Conservation (phyloP, 164 flowering plant species). For the Magnolia sinica region DNA sequence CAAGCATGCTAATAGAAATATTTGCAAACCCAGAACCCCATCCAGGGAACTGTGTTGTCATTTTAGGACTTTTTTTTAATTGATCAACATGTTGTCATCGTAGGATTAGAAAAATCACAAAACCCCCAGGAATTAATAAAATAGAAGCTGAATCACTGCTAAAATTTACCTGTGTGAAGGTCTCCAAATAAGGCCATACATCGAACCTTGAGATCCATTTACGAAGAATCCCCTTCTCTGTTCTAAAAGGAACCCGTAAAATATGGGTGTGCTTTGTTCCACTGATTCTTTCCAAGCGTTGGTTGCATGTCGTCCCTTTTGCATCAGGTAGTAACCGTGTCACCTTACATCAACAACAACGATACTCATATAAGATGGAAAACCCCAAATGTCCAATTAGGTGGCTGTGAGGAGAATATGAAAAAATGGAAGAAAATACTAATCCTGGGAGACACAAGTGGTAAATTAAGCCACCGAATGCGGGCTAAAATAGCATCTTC, state of each 20-base stretch:
- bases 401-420: not conserved
- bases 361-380: slow-evolving; percentile 6
- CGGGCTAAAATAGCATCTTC: too few species aligned
- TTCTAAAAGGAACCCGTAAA: slow-evolving; percentile 85
- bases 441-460: not conserved
- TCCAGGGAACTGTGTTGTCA: not conserved
- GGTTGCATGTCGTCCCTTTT: slow-evolving; percentile 94
- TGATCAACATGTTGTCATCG: not conserved
- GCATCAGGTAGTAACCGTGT: slow-evolving; percentile 94
- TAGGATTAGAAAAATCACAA: not conserved
- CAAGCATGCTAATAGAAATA: not conserved
- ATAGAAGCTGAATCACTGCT: not conserved
- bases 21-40: not conserved
- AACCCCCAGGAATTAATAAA: not conserved
- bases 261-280: slow-evolving; percentile 85
- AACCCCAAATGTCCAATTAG: not conserved
- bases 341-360: slow-evolving; percentile 44
- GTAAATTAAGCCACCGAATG: not conserved
- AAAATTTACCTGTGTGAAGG: slow-evolving; percentile 62
- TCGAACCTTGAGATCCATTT: slow-evolving; percentile 98
- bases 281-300: slow-evolving; percentile 77
- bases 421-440: not conserved
- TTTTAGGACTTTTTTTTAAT: not conserved
- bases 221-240: slow-evolving; percentile 80
- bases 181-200: slow-evolving; percentile 97